Conservation (phyloP, 306 rosid genomes). For the Cucumis hystrix region DNA sequence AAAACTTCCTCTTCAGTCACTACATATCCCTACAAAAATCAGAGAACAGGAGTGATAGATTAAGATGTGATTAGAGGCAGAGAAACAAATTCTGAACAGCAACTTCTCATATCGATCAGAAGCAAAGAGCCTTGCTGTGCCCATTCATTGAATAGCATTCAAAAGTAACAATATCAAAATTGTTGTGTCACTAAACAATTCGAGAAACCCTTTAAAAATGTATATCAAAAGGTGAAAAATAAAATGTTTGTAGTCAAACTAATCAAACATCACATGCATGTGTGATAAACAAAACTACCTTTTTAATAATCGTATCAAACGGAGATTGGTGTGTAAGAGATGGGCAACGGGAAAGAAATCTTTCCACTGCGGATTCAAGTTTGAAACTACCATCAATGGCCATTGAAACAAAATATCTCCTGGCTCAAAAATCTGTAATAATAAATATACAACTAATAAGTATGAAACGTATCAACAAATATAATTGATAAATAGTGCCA, state of each 20-base stretch:
- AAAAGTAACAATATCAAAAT: neutral
- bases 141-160: neutral
- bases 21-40: constrained; percentile 27
- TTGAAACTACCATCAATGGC: constrained; percentile 65
- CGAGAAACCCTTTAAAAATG: neutral
- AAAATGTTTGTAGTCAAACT: neutral
- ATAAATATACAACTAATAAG: neutral
- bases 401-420: constrained; percentile 24
- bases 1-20: constrained; percentile 58
- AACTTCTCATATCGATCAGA: neutral
- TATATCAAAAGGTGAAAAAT: neutral
- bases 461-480: neutral
- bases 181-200: neutral
- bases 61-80: neutral
- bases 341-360: constrained; percentile 61
- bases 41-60: neutral
- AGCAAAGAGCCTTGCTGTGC: neutral
- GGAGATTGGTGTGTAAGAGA: constrained; percentile 35
- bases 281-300: constrained; percentile 23
- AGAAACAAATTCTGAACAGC: neutral
- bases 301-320: constrained; percentile 16
- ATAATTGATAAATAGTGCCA: neutral
- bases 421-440: neutral
- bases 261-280: neutral
- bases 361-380: constrained; percentile 35